These are phyloP conservation scores for Nepenthes gracilis DNA, from an alignment of 148 eudicot species.

Conservation along the genomic window DNA sequence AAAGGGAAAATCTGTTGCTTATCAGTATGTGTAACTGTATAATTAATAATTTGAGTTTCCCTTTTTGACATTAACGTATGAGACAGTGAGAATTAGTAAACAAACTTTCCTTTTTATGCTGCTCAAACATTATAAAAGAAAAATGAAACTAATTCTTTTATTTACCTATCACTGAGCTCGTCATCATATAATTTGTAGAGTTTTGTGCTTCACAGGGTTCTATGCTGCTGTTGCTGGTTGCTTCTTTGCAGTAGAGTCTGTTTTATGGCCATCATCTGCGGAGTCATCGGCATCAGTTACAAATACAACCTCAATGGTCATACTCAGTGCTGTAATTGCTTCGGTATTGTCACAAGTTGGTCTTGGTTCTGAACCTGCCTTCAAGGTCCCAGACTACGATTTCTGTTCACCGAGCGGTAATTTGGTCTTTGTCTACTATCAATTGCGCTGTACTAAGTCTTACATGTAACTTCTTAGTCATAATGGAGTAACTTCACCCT, in stretches of 20 bases:
- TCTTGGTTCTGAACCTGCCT: conserved; percentile 90
- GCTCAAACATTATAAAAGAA: background rate
- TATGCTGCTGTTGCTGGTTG: conserved; percentile 98
- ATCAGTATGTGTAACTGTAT: background rate
- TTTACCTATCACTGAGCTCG: background rate
- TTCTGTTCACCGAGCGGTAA: conserved; percentile 85
- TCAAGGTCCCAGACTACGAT: conserved; percentile 78
- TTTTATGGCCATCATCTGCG: conserved; percentile 76
- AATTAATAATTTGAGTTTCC: background rate
- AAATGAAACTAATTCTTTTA: background rate
- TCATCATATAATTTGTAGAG: background rate
- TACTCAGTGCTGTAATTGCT: conserved; percentile 89
- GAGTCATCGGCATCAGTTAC: conserved; percentile 66
- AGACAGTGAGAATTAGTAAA: background rate
- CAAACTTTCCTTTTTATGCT: background rate
- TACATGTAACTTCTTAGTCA: too few species aligned
- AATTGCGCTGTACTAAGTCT: background rate
- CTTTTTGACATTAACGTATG: background rate
- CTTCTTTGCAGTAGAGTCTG: conserved; percentile 90
- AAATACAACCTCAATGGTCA: conserved; percentile 93
- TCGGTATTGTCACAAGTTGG: conserved; percentile 86
- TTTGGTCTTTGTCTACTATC: background rate
- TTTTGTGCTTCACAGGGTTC: conserved; percentile 47
- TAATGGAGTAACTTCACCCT: too few species aligned
- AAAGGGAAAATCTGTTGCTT: too few species aligned